A percentile compares a stretch with the other conserved stretches of the same genome.
Evolutionary conservation across 768 basidiomycete genomes (phyloP).

Genomic region (Crassisporium funariophilum): DNA sequence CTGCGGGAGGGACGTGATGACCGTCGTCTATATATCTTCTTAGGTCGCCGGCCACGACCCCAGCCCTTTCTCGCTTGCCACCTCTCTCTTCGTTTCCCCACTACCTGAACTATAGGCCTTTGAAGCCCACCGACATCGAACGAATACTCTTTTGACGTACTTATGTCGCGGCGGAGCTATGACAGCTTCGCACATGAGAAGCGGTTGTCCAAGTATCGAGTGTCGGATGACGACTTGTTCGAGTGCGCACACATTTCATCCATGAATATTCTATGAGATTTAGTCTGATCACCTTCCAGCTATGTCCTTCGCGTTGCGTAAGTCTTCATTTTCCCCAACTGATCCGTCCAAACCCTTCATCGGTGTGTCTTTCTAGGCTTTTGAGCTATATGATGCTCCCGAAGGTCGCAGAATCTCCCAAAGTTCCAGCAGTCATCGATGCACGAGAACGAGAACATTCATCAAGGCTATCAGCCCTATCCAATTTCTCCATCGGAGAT

Average conservation of each 20-base stretch:
- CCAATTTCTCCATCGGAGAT: slow-evolving; percentile 70
- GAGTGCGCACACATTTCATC: slow-evolving; percentile 49
- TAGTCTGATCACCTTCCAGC: slow-evolving; percentile 37
- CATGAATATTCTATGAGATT: background rate
- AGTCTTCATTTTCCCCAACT: slow-evolving; percentile 34
- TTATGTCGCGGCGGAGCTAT: slow-evolving; percentile 78
- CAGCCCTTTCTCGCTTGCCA: too few relatives aligned
- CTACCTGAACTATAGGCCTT: too few relatives aligned
- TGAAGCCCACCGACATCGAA: too few relatives aligned
- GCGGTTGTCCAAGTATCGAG: slow-evolving; percentile 73
- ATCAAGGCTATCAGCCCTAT: slow-evolving; percentile 70
- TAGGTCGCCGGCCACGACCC: too few relatives aligned
- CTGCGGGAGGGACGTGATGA: too few relatives aligned
- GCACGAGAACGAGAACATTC: slow-evolving; percentile 65
- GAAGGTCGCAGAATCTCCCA: slow-evolving; percentile 45
- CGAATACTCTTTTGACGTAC: too few relatives aligned
- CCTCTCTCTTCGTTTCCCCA: too few relatives aligned
- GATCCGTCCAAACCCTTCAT: slow-evolving; percentile 7
- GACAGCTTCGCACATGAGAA: slow-evolving; percentile 70
- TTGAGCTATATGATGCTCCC: slow-evolving; percentile 71
- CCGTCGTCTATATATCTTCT: too few relatives aligned
- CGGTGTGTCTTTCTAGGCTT: slow-evolving; percentile 48
- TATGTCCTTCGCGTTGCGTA: slow-evolving; percentile 86
- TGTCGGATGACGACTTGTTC: slow-evolving; percentile 85
- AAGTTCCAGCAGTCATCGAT: slow-evolving; percentile 33